Evolutionary conservation across 768 basidiomycete genomes (phyloP), one percentile per base, ranked within the genome.

Genomic region (Lactarius sp.): DNA sequence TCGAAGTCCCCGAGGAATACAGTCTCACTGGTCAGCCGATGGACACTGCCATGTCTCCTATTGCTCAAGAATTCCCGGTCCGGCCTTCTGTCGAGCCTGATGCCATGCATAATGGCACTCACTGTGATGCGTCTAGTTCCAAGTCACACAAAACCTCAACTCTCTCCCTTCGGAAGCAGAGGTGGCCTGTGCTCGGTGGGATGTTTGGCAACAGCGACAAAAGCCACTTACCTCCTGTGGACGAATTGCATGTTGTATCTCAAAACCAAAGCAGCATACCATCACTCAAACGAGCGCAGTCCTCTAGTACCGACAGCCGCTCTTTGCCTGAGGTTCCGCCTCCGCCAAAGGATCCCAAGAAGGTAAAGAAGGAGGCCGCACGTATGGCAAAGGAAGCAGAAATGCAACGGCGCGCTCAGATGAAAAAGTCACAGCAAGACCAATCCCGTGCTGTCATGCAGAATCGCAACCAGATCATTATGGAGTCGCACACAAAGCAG

Each of bases 361-460:
- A 85, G 74, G 76, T 80, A 66, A 91, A 90, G 79, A 91, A 91
- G 76, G 88, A 92, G 74, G 87, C 87, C 2, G 86, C 90, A 70
- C 84, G 88, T 44, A 73, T 89, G 56, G 84, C 85, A 61, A 83
- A 82, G 63, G 92, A 95, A 74, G 89, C 90, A 20, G 92, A 94
- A 78, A 84, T 87, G 70, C 89, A 91, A 69, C 86, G 88, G 66
- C 90, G 92, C 66, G 85, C 85, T 60, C 79, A 90, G 66, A 84
- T 82, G 18, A 84, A 87, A 73, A 85, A 84, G 69, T 85, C 78
- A 71, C 85, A 91, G 65, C 84, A 86, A 69, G 94, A 97, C 70
- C 89, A 94, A 74, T 91, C 94, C 18, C 84, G 94, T 59, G 92
- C 92, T 50, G 94, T 96, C 75, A 89, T 95, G 86, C 83, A 87